Conservation (phyloP, 441 rosid genomes). For the Pelargonium myrrhifolium region DNA sequence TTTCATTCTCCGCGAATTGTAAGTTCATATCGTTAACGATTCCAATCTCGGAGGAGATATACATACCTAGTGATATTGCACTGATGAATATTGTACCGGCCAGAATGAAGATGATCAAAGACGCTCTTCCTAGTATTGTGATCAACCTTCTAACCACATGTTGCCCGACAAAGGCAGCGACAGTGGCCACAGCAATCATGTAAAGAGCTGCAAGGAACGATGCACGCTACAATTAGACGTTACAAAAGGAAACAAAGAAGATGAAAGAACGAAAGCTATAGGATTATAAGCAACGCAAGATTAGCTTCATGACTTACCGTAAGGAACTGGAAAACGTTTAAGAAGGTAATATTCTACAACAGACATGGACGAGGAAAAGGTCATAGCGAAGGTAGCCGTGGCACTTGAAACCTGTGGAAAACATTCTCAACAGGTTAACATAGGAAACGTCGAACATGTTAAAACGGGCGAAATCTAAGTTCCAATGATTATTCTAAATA, state of each 20-base stretch:
- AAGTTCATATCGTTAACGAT: too few species aligned
- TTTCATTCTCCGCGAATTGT: too few species aligned
- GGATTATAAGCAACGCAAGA: too few species aligned
- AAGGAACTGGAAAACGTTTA: slow-evolving; percentile 63
- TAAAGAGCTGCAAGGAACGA: slow-evolving; percentile 36
- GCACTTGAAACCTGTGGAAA: slow-evolving; percentile 61
- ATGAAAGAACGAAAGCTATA: too few species aligned
- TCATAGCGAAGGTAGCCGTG: slow-evolving; percentile 71
- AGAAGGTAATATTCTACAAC: slow-evolving; percentile 71
- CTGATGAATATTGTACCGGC: slow-evolving; percentile 55
- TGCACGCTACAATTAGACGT: too few species aligned
- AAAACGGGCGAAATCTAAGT: too few species aligned
- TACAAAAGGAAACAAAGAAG: too few species aligned
- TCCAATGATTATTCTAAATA: too few species aligned
- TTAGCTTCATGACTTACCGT: slow-evolving; percentile 28
- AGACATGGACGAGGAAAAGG: slow-evolving; percentile 68
- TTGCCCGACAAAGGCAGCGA: slow-evolving; percentile 54
- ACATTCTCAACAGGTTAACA: neutral
- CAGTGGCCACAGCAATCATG: slow-evolving; percentile 42
- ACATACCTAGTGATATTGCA: slow-evolving; percentile 55
- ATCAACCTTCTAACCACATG: slow-evolving; percentile 50
- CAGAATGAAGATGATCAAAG: slow-evolving; percentile 61
- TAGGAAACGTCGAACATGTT: too few species aligned
- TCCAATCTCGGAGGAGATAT: too few species aligned
- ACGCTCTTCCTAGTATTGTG: slow-evolving; percentile 47